phyloP scores from a whole-genome alignment of 2,329 filamentous ascomycete species.

The Pseudopyricularia javanii region DNA sequence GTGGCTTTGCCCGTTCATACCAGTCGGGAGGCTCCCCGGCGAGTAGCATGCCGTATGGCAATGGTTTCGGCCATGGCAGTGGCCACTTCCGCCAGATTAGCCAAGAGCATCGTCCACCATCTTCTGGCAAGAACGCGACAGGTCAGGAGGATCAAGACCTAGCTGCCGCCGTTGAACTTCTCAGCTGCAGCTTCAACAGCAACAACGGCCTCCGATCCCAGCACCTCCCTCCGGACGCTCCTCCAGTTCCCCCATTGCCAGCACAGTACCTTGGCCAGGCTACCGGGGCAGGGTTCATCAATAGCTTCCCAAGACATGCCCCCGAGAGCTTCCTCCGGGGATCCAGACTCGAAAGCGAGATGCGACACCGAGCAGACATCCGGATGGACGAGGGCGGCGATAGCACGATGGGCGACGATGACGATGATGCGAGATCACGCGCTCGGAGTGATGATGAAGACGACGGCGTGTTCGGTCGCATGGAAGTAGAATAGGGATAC shows the following conservation, averaged over 20 bases:
- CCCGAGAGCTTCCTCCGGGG: conserved; percentile 55
- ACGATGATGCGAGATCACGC: conserved; percentile 47
- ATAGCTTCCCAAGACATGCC: conserved; percentile 47
- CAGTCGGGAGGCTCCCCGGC: conserved; percentile 52
- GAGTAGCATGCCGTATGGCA: conserved; percentile 36
- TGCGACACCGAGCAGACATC: conserved; percentile 43
- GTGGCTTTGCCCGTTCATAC: conserved; percentile 63
- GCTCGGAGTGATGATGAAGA: conserved; percentile 78
- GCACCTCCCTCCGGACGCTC: conserved; percentile 58
- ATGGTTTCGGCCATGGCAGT: conserved; percentile 23
- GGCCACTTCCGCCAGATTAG: conserved; percentile 61
- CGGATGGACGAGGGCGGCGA: conserved; percentile 57
- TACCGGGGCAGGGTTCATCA: conserved; percentile 48
- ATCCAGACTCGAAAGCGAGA: conserved; percentile 15
- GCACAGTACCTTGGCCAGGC: conserved; percentile 58
- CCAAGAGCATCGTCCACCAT: conserved; percentile 63
- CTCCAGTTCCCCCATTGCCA: conserved; percentile 79
- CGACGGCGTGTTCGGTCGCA: conserved; percentile 87
- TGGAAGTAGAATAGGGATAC: conserved; percentile 62
- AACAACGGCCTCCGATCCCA: conserved; percentile 50
- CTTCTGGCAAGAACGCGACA: conserved; percentile 62
- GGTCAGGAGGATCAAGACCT: conserved; percentile 79
- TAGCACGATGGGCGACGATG: conserved; percentile 53
- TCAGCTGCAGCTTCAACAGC: conserved; percentile 86
- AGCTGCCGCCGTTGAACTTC: conserved; percentile 77